phyloP scores from a whole-genome alignment of 371 early-diverging fungal genomes.

The Apophysomyces trapeziformis region DNA sequence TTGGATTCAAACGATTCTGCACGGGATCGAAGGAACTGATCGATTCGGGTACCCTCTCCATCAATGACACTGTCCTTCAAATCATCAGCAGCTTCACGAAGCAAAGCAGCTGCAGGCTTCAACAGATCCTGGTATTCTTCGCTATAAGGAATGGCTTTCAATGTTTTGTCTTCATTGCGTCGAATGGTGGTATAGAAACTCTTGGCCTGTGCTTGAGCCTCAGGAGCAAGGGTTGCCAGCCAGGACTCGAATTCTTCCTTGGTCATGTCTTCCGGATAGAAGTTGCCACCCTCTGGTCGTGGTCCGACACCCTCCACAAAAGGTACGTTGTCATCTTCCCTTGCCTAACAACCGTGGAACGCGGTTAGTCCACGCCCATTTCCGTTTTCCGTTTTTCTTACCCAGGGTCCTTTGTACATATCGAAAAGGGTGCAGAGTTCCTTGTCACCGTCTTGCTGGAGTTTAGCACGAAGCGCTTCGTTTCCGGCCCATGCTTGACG shows the following conservation, averaged over 20 bases:
- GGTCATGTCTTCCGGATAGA: constrained; percentile 81
- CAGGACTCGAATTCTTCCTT: constrained; percentile 69
- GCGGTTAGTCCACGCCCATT: no score
- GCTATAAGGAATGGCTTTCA: constrained; percentile 60
- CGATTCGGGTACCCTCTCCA: constrained; percentile 51
- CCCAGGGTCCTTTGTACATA: constrained; percentile 81
- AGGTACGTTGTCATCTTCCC: constrained; percentile 59
- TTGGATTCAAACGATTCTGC: constrained; percentile 68
- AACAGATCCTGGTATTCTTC: constrained; percentile 68
- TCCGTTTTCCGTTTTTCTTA: constrained; percentile 18
- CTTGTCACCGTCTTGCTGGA: constrained; percentile 42
- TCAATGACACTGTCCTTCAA: constrained; percentile 33
- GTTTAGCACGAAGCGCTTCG: constrained; percentile 55
- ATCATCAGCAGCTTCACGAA: constrained; percentile 66
- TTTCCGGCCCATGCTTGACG: constrained; percentile 78
- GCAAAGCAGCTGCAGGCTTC: constrained; percentile 57
- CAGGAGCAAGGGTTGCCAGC: constrained; percentile 52
- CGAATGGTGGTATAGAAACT: constrained; percentile 72
- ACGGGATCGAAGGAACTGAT: constrained; percentile 64
- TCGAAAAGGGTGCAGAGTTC: constrained; percentile 61
- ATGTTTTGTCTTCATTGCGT: constrained; percentile 40
- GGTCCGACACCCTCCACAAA: constrained; percentile 64
- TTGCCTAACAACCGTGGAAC: constrained; percentile 23
- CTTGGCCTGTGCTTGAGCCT: constrained; percentile 60
- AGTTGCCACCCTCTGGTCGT: constrained; percentile 71